Percentiles rank a stretch among this genome's conserved stretches.
Evolutionary conservation across 495 filamentous ascomycete species (phyloP).

Genomic region (Parmelia sp.): DNA sequence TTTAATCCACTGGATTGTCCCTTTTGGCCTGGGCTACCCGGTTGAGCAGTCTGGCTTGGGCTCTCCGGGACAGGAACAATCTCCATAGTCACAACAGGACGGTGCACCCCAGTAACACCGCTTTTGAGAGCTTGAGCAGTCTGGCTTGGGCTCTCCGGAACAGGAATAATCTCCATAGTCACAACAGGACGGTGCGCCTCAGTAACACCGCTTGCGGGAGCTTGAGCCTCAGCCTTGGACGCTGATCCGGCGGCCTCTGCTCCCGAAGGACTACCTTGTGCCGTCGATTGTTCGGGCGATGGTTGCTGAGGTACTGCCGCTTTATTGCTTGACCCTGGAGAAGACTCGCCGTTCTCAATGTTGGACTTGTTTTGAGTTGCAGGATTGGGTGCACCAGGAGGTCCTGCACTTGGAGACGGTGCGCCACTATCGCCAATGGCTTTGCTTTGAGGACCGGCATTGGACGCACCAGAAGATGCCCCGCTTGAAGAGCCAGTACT

Average conservation of each 20-base stretch:
- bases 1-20: not conserved
- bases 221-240: not conserved
- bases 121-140: too few species aligned
- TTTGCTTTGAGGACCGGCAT: not conserved
- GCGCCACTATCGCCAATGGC: not conserved
- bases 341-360: not conserved
- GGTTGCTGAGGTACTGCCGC: not conserved
- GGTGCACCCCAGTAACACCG: not conserved
- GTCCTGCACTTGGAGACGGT: not conserved
- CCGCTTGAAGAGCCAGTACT: not conserved
- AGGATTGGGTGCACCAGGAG: not conserved
- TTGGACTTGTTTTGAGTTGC: not conserved
- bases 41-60: constrained; percentile 11
- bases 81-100: constrained; percentile 13
- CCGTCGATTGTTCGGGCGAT: not conserved
- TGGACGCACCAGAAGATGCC: not conserved
- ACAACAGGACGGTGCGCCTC: not conserved
- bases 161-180: constrained; percentile 18
- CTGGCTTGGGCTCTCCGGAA: constrained; percentile 11
- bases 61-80: constrained; percentile 12
- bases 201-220: not conserved
- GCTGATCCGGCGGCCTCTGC: not conserved
- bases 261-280: not conserved
- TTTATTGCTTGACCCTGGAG: not conserved
- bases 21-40: not conserved